Base-by-base conservation (phyloP, 345 rosid species). In the Capsella bursapastoris region DNA sequence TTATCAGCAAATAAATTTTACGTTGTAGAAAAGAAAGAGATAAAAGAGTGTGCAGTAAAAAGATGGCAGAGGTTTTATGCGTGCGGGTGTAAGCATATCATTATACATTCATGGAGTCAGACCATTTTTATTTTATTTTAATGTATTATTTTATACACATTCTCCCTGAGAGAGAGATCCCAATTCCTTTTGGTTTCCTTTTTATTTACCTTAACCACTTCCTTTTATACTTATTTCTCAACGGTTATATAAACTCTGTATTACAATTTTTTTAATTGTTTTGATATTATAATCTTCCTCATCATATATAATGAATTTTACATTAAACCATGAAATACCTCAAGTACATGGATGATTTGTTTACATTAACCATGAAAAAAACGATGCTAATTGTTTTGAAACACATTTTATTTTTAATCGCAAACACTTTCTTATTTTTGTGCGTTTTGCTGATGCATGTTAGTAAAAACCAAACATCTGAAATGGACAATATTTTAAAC, bases 41-140 rank as follows among this genome's bases (percentile, higher is more conserved):
- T 22, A 34, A 77, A 77, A 57, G 71, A 77, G 76, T 77, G 80
- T 56, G 75, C 80, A 77, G 80, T 70, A 57, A 76, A 34, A 47
- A 77, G 53, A 70, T 77, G 76, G 67, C 80, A 77, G 80, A 70
- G 72, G 66, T 40, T 77, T 22, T 77, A 77, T 77, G 80, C 80
- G 80, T 77, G 80, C 76, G 76, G 71, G 80, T 77, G 80, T 64
- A 70, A 77, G 71, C 76, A 64, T 77, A 70, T 70, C 66, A 77
- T 70, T 70, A 77, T 77, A 77, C 80, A 70, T 77, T 77, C 76
- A 64, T 64, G 67, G 67, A 70, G 72, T 57, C 80, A 64, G 76
- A 57, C 50, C 57, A 31, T 57, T 40, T 56, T 64, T 56, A 35
- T 69, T 69, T 47, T 28, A 31, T 64, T 40, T 56, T 62, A 55